Evolutionary conservation across 306 rosid genomes (phyloP).

Genomic region (Pterocarpus macrocarpus): DNA sequence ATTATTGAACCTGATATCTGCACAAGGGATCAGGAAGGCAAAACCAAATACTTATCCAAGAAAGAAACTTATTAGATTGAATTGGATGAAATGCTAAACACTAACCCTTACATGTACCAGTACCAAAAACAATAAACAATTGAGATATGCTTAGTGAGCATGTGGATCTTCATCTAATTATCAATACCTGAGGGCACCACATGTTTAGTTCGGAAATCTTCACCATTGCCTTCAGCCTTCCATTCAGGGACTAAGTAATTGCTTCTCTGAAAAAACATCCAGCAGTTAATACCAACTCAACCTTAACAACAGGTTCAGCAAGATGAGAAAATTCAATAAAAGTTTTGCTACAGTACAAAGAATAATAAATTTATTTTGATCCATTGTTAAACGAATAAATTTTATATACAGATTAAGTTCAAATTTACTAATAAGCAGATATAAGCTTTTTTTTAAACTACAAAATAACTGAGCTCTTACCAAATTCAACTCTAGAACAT

Average conservation of each 20-base stretch:
- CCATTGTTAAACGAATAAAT: too few species aligned
- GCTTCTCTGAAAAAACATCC: conserved; percentile 57
- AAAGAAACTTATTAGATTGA: conserved; percentile 21
- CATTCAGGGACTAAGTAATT: conserved; percentile 52
- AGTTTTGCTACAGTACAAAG: not conserved
- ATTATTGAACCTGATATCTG: not conserved
- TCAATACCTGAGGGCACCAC: conserved; percentile 70
- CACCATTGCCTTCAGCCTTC: conserved; percentile 69
- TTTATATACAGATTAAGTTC: not conserved
- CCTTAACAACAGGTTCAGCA: not conserved
- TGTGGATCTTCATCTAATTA: conserved; percentile 31
- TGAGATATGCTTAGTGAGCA: conserved; percentile 2
- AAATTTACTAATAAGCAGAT: not conserved
- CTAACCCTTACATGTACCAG: not conserved
- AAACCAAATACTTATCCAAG: not conserved
- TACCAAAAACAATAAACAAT: conserved; percentile 28
- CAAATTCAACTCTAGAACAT: conserved; percentile 62
- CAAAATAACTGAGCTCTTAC: conserved; percentile 53
- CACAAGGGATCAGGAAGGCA: conserved; percentile 9
- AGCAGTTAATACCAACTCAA: conserved; percentile 39
- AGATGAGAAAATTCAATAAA: conserved; percentile 26
- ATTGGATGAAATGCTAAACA: conserved; percentile 25
- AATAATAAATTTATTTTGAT: not conserved
- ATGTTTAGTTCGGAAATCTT: conserved; percentile 67
- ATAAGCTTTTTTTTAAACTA: not conserved